These are phyloP conservation scores for Phytopythium sindhum DNA, from an alignment of 352 stramenopile genomes.

Conservation along the genomic window DNA sequence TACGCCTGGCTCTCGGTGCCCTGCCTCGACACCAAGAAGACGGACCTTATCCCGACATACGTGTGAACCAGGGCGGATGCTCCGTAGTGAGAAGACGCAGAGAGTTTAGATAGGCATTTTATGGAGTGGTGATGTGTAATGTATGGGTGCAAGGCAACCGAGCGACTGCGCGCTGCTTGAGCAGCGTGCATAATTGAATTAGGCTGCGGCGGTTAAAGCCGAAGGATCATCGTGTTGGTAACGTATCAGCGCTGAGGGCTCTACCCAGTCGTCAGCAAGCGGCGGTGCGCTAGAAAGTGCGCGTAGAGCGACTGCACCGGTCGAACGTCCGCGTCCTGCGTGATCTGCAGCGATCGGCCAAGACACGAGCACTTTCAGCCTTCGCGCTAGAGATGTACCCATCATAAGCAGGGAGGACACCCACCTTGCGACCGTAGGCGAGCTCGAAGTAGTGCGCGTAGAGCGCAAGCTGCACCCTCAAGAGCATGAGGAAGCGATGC, in stretches of 20 bases:
- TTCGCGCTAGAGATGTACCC: neutral
- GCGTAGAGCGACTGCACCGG: slow-evolving; percentile 35
- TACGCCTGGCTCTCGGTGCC: slow-evolving; percentile 74
- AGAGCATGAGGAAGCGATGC: slow-evolving; percentile 14
- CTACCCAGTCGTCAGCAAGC: neutral
- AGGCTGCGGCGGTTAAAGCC: neutral
- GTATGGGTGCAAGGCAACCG: neutral
- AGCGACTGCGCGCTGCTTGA: neutral
- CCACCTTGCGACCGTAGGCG: slow-evolving; percentile 35
- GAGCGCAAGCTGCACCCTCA: slow-evolving; percentile 50
- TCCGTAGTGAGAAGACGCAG: neutral
- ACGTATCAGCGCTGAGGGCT: neutral
- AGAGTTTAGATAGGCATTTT: neutral
- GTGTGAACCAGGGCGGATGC: slow-evolving; percentile 7
- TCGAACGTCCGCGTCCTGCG: slow-evolving; percentile 20
- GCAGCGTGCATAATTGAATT: neutral
- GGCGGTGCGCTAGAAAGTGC: slow-evolving; percentile 24
- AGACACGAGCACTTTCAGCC: neutral
- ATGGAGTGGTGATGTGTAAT: neutral
- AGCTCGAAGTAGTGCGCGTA: slow-evolving; percentile 58
- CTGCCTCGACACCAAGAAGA: slow-evolving; percentile 83
- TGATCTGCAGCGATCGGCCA: slow-evolving; percentile 20
- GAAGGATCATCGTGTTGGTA: neutral
- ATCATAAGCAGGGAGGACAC: neutral
- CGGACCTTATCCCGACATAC: slow-evolving; percentile 71